phyloP scores from a whole-genome alignment of 371 early-diverging fungal species.

The Pancytospora epiphaga region DNA sequence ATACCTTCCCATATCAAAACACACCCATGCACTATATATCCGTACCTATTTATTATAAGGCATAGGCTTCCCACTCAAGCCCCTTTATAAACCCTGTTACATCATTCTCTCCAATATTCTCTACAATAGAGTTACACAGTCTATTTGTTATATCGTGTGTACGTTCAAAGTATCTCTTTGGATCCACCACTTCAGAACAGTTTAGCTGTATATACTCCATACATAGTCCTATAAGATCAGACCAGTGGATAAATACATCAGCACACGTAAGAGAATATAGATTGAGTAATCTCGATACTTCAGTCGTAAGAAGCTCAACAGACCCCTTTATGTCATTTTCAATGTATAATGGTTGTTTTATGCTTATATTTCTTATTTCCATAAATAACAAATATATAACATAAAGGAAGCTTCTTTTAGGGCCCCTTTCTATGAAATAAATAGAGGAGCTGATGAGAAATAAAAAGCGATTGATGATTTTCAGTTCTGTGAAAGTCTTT shows the following conservation, averaged over 20 bases:
- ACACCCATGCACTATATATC: no score
- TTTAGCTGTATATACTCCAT: conserved; percentile 4
- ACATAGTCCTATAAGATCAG: neutral
- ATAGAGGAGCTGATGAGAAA: conserved; percentile 16
- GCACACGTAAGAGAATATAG: neutral
- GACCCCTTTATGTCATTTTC: neutral
- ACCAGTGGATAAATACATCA: conserved; percentile 8
- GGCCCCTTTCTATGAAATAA: conserved; percentile 15
- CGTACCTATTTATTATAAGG: no score
- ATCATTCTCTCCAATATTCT: neutral
- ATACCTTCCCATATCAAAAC: no score
- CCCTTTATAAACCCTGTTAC: neutral
- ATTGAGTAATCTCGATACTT: neutral
- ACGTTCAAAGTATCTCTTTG: neutral
- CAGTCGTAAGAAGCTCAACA: conserved; percentile 1
- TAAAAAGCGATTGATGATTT: conserved; percentile 32
- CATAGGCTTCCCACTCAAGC: neutral
- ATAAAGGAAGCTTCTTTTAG: conserved; percentile 11
- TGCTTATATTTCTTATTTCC: conserved; percentile 13
- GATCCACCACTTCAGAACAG: neutral
- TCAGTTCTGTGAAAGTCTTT: conserved; percentile 23
- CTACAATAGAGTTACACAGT: neutral
- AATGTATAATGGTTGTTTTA: no score
- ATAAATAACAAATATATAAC: conserved; percentile 6
- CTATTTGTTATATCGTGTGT: no score